A percentile compares a stretch with the other conserved stretches of the same genome.
Conservation (phyloP, 2,329 filamentous ascomycete species). For the Pestalotiopsis fici region DNA sequence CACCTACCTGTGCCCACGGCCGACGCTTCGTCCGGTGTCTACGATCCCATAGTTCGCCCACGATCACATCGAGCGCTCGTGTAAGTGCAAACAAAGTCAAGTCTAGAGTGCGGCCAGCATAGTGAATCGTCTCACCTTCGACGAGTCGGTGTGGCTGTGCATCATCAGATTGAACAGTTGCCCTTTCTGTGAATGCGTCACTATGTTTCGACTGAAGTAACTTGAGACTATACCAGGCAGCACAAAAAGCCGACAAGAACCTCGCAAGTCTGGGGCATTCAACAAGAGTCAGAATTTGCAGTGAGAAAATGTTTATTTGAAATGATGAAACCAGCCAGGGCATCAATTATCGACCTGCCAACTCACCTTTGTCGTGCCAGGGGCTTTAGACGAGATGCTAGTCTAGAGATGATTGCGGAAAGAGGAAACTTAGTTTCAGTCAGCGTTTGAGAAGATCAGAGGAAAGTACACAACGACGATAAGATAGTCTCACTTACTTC, state of each 20-base stretch:
- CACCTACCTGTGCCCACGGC: conserved; percentile 49
- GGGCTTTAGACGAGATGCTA: conserved; percentile 5
- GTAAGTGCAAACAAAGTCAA: conserved; percentile 77
- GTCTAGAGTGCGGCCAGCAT: conserved; percentile 76
- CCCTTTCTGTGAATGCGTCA: conserved; percentile 41
- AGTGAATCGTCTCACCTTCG: conserved; percentile 20
- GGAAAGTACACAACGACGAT: neutral
- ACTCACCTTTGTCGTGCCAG: conserved; percentile 33
- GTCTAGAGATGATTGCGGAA: conserved; percentile 4
- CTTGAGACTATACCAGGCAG: conserved; percentile 57
- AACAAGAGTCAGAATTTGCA: neutral
- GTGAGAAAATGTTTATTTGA: conserved; percentile 1
- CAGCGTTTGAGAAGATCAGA: conserved; percentile 4
- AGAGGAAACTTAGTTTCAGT: conserved; percentile 3
- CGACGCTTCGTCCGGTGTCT: conserved; percentile 41
- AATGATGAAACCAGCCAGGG: neutral
- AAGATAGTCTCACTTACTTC: conserved; percentile 43
- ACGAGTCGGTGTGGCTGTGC: conserved; percentile 13
- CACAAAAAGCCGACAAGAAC: conserved; percentile 59
- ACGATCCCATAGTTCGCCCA: conserved; percentile 65
- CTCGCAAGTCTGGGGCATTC: conserved; percentile 46
- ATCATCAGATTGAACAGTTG: conserved; percentile 28
- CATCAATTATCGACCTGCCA: neutral
- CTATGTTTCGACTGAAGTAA: conserved; percentile 59
- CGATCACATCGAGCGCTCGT: conserved; percentile 70